Conservation (phyloP, 257 asterid species). For the Scutellaria minor region DNA sequence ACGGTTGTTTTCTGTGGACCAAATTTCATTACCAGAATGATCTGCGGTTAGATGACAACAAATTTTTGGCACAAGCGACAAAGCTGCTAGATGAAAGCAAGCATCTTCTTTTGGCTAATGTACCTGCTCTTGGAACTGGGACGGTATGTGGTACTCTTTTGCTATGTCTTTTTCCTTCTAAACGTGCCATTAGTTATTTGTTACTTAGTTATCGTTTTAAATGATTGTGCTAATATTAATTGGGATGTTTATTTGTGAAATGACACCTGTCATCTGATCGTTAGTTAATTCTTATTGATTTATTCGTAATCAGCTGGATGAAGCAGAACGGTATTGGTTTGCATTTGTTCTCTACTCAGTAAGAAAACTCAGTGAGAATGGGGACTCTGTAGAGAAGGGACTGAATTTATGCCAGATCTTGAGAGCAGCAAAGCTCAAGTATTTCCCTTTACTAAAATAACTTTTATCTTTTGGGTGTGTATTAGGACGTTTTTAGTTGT, state of each 20-base stretch:
- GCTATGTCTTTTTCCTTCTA: conserved; percentile 2
- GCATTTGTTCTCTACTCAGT: conserved; percentile 72
- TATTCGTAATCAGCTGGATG: conserved; percentile 65
- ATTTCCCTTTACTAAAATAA: conserved; percentile 32
- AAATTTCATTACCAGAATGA: conserved; percentile 55
- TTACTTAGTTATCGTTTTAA: not conserved
- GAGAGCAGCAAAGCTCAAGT: conserved; percentile 80
- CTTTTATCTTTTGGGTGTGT: conserved; percentile 20
- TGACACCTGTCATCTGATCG: conserved; percentile 29
- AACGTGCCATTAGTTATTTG: not conserved
- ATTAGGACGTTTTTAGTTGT: conserved; percentile 10
- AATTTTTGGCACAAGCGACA: conserved; percentile 53
- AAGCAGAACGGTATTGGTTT: conserved; percentile 90
- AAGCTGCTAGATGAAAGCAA: conserved; percentile 73
- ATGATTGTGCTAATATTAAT: conserved; percentile 21
- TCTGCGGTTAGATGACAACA: conserved; percentile 53
- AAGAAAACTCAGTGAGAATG: conserved; percentile 59
- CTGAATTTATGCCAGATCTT: conserved; percentile 72
- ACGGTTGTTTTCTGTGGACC: conserved; percentile 3
- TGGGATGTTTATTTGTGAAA: conserved; percentile 11
- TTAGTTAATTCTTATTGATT: conserved; percentile 26
- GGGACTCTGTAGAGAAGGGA: conserved; percentile 49
- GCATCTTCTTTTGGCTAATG: conserved; percentile 55
- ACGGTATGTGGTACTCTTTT: conserved; percentile 48
- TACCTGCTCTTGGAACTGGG: conserved; percentile 71